Evolutionary conservation across 1,139 yeast genomes (phyloP).

Genomic region (Blastobotrys persicus): DNA sequence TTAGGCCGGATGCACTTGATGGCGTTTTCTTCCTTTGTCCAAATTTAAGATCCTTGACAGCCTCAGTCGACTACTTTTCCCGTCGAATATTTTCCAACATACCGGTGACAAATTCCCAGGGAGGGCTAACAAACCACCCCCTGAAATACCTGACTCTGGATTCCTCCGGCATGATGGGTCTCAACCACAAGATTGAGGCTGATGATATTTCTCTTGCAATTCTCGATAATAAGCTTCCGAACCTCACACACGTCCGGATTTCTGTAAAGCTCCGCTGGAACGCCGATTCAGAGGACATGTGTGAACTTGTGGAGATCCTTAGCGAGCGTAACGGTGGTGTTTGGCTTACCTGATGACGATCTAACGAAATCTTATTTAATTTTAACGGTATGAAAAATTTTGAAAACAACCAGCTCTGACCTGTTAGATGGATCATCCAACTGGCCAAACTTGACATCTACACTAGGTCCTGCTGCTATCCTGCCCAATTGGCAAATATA

Average conservation of each 20-base stretch:
- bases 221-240: constrained; percentile 71
- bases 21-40: constrained; percentile 74
- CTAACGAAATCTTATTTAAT: neutral
- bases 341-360: constrained; percentile 24
- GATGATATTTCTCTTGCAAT: constrained; percentile 85
- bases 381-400: neutral
- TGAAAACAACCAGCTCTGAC: too few species aligned
- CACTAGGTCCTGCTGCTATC: too few species aligned
- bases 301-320: constrained; percentile 49
- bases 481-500: too few species aligned
- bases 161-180: constrained; percentile 87
- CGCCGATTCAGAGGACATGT: constrained; percentile 66
- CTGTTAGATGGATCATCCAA: too few species aligned
- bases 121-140: constrained; percentile 47
- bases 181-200: constrained; percentile 77
- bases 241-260: constrained; percentile 58
- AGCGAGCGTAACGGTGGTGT: constrained; percentile 38
- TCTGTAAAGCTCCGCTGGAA: constrained; percentile 89
- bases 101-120: constrained; percentile 24
- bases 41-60: constrained; percentile 55
- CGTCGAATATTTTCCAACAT: constrained; percentile 36
- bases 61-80: constrained; percentile 82
- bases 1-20: constrained; percentile 69
- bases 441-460: too few species aligned
- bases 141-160: constrained; percentile 66